Conservation (phyloP, 495 filamentous ascomycete genomes). For the Beverwykella pulmonaria region DNA sequence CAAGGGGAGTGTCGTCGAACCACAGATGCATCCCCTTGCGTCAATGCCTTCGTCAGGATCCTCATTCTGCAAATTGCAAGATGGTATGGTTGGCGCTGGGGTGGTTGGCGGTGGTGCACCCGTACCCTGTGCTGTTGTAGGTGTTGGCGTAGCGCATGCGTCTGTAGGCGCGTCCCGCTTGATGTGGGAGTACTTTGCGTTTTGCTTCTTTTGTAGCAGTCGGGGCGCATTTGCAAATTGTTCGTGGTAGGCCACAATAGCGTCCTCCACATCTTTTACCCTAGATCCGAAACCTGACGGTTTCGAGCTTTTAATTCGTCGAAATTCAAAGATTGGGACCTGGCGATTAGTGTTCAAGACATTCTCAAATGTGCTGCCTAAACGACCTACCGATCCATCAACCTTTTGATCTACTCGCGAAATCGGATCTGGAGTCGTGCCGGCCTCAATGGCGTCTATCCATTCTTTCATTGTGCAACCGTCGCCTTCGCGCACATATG, state of each 20-base stretch:
- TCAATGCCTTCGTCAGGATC: constrained; percentile 7
- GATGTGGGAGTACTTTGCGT: constrained; percentile 9
- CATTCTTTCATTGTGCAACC: constrained; percentile 31
- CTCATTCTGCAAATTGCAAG: not conserved
- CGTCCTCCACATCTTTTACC: constrained; percentile 20
- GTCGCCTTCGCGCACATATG: not conserved
- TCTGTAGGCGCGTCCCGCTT: not conserved
- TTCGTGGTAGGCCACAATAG: constrained; percentile 19
- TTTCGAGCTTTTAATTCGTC: constrained; percentile 14
- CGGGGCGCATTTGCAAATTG: constrained; percentile 6
- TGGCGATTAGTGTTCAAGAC: constrained; percentile 25
- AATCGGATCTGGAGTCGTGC: constrained; percentile 23
- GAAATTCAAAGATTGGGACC: constrained; percentile 40
- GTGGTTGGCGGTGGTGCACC: not conserved
- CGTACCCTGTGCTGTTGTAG: not conserved
- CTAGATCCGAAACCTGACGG: not conserved
- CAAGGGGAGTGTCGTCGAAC: constrained; percentile 1
- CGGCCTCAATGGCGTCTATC: constrained; percentile 29
- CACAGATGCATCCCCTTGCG: constrained; percentile 2
- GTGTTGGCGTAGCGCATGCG: not conserved
- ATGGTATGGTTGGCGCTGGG: not conserved
- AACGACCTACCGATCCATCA: constrained; percentile 30
- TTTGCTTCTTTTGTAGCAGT: not conserved
- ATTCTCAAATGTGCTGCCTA: constrained; percentile 26
- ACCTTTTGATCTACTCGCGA: constrained; percentile 24